Conservation (phyloP, 2,329 filamentous ascomycete genomes). For the Aureobasidium zeae region DNA sequence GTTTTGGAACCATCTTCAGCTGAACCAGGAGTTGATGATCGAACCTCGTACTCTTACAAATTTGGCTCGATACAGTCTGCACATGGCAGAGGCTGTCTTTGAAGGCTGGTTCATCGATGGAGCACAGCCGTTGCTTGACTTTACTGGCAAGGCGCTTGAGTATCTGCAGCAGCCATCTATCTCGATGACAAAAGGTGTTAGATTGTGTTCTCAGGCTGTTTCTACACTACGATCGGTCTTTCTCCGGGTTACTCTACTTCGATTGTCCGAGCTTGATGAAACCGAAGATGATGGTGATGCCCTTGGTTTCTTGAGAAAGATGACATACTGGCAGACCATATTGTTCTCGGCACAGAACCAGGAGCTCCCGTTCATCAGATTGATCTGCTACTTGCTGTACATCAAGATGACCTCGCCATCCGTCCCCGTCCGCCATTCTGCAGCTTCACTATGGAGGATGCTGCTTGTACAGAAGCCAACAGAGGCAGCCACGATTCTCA, state of each 20-base stretch:
- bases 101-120: conserved; percentile 96
- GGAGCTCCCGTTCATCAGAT: conserved; percentile 71
- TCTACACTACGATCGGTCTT: conserved; percentile 67
- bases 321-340: conserved; percentile 93
- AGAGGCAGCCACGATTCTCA: conserved; percentile 66
- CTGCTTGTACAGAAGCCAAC: conserved; percentile 87
- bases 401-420: conserved; percentile 69
- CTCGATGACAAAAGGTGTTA: conserved; percentile 69
- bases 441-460: conserved; percentile 81
- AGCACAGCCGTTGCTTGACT: conserved; percentile 73
- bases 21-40: conserved; percentile 61
- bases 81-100: conserved; percentile 83
- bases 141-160: conserved; percentile 74
- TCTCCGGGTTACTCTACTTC: conserved; percentile 67
- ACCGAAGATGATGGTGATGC: conserved; percentile 53
- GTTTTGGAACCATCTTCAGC: conserved; percentile 59
- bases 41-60: conserved; percentile 84
- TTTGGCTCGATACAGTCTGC: conserved; percentile 66
- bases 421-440: conserved; percentile 58
- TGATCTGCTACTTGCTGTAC: conserved; percentile 90
- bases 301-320: conserved; percentile 66
- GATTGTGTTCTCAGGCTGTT: conserved; percentile 82
- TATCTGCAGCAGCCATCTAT: conserved; percentile 82
- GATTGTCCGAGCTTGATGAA: conserved; percentile 74
- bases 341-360: conserved; percentile 67